Evolutionary conservation across 148 eudicot species (phyloP).

Genomic region (Dysphania ambrosioides): DNA sequence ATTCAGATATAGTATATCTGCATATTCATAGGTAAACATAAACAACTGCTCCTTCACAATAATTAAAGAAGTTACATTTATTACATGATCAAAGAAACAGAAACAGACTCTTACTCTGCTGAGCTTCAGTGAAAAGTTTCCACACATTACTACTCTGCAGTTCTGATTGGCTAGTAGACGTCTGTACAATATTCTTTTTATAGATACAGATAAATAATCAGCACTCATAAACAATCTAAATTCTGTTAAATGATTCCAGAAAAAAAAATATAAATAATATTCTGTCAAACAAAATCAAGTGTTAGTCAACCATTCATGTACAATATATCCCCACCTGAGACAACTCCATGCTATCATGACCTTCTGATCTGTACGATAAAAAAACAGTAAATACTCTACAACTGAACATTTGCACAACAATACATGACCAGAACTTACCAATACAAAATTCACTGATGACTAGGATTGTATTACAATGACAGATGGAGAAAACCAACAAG

Average conservation of each 20-base stretch:
- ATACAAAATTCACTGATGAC: neutral
- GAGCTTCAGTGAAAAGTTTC: constrained; percentile 61
- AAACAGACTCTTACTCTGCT: constrained; percentile 40
- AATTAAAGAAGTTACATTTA: neutral
- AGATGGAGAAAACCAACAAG: no score
- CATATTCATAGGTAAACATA: neutral
- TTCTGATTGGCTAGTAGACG: constrained; percentile 28
- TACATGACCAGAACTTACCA: no score
- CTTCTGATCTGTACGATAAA: constrained; percentile 32
- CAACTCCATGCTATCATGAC: constrained; percentile 21
- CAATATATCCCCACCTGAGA: constrained; percentile 30
- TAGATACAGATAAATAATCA: neutral
- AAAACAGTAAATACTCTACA: no score
- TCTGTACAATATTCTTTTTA: constrained; percentile 27
- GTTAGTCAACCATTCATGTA: neutral
- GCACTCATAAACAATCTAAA: constrained; percentile 14
- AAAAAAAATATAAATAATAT: no score
- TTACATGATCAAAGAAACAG: neutral
- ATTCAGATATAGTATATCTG: constrained; percentile 55
- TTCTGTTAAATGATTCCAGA: neutral
- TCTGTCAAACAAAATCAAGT: constrained; percentile 9
- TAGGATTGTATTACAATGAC: neutral
- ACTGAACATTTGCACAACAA: no score
- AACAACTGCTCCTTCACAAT: neutral
- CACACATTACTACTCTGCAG: constrained; percentile 41